Evolutionary conservation across 495 filamentous ascomycete species (phyloP).

Genomic region (Penicillium paradoxum): DNA sequence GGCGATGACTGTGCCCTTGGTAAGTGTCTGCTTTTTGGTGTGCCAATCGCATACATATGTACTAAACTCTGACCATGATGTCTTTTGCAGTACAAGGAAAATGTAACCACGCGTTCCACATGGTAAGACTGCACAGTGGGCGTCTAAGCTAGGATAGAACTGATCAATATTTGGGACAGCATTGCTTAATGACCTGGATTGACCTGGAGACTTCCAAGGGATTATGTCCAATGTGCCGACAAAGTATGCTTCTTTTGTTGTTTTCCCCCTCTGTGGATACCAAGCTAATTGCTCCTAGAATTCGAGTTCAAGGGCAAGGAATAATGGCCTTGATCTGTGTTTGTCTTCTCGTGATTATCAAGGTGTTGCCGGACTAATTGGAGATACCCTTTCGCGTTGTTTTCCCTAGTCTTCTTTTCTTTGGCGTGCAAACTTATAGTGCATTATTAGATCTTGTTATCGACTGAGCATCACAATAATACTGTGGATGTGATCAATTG

Average conservation of each 20-base stretch:
- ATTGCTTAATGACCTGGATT: slow-evolving; percentile 95
- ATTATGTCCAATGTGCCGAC: slow-evolving; percentile 95
- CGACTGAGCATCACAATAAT: not conserved
- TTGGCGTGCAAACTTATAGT: too few species aligned
- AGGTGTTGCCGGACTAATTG: slow-evolving; percentile 12
- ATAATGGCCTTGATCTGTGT: slow-evolving; percentile 21
- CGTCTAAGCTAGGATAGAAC: slow-evolving; percentile 1
- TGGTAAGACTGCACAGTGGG: slow-evolving; percentile 54
- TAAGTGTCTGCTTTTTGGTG: slow-evolving; percentile 42
- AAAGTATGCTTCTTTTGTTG: slow-evolving; percentile 56
- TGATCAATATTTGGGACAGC: slow-evolving; percentile 45
- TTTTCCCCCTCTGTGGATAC: slow-evolving; percentile 4
- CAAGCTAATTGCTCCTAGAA: slow-evolving; percentile 42
- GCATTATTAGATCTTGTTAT: not conserved
- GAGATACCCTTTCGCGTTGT: slow-evolving; percentile 6
- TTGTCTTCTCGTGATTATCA: slow-evolving; percentile 1
- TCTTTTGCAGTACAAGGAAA: slow-evolving; percentile 72
- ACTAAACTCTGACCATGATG: not conserved
- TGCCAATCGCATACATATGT: not conserved
- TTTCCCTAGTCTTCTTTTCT: too few species aligned
- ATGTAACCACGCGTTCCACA: slow-evolving; percentile 96
- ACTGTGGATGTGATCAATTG: not conserved
- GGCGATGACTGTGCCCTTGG: slow-evolving; percentile 91
- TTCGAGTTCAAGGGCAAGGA: slow-evolving; percentile 63
- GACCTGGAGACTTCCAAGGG: slow-evolving; percentile 90